Base-by-base conservation (phyloP, 208 protist species). In the Leishmania braziliensis region DNA sequence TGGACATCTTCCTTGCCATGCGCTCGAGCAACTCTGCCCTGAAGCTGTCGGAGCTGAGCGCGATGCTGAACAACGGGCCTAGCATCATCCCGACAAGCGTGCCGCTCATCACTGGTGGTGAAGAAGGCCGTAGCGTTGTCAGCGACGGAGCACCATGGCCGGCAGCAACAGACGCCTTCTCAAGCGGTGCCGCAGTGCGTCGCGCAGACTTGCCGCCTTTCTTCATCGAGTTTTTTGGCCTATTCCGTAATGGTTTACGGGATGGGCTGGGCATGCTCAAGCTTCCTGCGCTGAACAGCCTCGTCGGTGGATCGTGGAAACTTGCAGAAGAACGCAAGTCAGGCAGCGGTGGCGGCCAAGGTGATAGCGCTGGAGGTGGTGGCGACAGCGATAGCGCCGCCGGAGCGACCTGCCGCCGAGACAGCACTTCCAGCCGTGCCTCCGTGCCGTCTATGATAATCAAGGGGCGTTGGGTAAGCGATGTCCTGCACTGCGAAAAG, bases 191-290 rank as follows among this genome's bases (percentile, higher is more conserved):
- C 33, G 60, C 62, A 3, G 63, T 23, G 66, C 6, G 62, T 63
- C 56, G 65, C 5, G 3, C 46, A 71, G 63, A 81, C 29, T 12
- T 79, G n/a, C 26, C 75, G 4, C 79, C 83, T 5, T 36, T 80
- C 20, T 80, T 87, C 73, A 85, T 96, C 36, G 89, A 97, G 65
- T 91, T 93, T 75, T 91, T 95, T 79, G 95, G 95, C 33, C 74
- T 96, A n/a, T 98, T 98, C 79, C 85, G 77, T 56, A 56, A 93
- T 69, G 95, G 95, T 9, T 71, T 82, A 5, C 83, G 92, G 6
- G 86, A 96, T 62, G 95, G 95, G n/a, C 43, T 88, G 29, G 95
- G 95, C 39, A 50, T 98, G 46, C 84, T 96, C 62, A 83, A 86
- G 56, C 78, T 97, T 60, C 88, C 88, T 0, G 86, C 88, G 33